phyloP scores from a whole-genome alignment of 768 basidiomycete genomes.

The Suillus lakei region DNA sequence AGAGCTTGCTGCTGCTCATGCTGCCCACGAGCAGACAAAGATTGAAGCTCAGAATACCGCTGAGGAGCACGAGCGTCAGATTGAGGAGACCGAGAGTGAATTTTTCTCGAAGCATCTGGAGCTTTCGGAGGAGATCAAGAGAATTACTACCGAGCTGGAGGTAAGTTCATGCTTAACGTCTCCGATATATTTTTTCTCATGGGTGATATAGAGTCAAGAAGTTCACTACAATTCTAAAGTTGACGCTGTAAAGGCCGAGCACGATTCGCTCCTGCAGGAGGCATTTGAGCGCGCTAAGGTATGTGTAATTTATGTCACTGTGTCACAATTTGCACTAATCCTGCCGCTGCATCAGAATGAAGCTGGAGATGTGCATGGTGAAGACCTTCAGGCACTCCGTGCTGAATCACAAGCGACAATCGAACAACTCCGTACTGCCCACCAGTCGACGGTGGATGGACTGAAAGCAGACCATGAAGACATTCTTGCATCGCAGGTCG shows the following conservation, averaged over 20 bases:
- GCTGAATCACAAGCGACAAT: slow-evolving; percentile 66
- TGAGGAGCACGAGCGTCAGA: slow-evolving; percentile 49
- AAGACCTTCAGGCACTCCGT: slow-evolving; percentile 75
- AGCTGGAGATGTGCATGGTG: slow-evolving; percentile 68
- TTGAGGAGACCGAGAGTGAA: slow-evolving; percentile 57
- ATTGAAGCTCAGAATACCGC: slow-evolving; percentile 48
- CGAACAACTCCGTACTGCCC: slow-evolving; percentile 68
- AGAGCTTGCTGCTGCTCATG: slow-evolving; percentile 49
- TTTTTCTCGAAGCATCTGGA: slow-evolving; percentile 55
- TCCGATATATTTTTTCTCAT: slow-evolving; percentile 2
- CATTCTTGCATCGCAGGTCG: slow-evolving; percentile 59
- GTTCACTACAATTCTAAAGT: slow-evolving; percentile 69
- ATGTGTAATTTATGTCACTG: slow-evolving; percentile 16
- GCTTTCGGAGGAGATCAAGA: slow-evolving; percentile 57
- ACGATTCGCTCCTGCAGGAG: slow-evolving; percentile 62
- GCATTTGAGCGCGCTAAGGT: slow-evolving; percentile 84
- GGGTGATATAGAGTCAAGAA: slow-evolving; percentile 61
- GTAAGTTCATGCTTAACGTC: slow-evolving; percentile 41
- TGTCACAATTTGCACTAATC: neutral
- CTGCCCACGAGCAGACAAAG: slow-evolving; percentile 53
- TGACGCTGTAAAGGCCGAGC: slow-evolving; percentile 67
- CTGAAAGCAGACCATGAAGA: slow-evolving; percentile 69
- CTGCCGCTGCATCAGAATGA: slow-evolving; percentile 51
- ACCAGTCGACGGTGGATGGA: slow-evolving; percentile 62
- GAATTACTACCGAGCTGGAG: slow-evolving; percentile 65